Base-by-base conservation (phyloP, 1,139 yeast genomes). In the Diutina ranongensis region DNA sequence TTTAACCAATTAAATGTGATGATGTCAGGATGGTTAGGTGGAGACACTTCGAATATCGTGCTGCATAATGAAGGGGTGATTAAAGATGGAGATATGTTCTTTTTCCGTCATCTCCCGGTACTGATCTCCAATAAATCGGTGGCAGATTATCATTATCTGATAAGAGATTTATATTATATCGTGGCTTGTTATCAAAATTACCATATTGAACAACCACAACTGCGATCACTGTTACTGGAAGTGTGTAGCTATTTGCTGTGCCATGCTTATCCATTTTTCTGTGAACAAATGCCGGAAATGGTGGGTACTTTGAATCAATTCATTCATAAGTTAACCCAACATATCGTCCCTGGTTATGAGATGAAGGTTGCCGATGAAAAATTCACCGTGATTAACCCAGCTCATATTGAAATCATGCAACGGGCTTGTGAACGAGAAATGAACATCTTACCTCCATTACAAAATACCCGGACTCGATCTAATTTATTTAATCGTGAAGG, bases 221-320 rank as follows among this genome's bases (percentile, higher is more conserved):
- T 25, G 32, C 32, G 32, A 15, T 25, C 25, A 25, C 32, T 22
- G 32, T 25, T 38, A 13, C 42, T 38, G 42, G 42, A 38, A 16
- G 28, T 38, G n/a, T 38, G 32, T 13, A n/a, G 20, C 8, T 38
- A 38, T 18, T 15, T 38, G 16, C 33, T 25, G 42, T 38, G n/a
- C n/a, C 42, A 38, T 15, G 42, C 20, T 3, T n/a, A 38, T n/a
- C 42, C 42, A 10, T 38, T 21, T 27, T 38, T 38, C n/a, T 22
- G 31, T 9, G 21, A 22, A 16, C n/a, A 38, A 2, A 25, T 38
- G 13, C 42, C 42, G 1, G 42, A 38, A 15, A 15, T 38, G 33
- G n/a, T 38, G n/a, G 21, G 21, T 9, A 20, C 31, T 7, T 25
- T 38, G 9, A 38, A 38, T 27, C 22, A 22, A 21, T 38, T 38